Conservation (phyloP, 371 early-diverging fungal genomes). For the Actinomortierella wolfii region DNA sequence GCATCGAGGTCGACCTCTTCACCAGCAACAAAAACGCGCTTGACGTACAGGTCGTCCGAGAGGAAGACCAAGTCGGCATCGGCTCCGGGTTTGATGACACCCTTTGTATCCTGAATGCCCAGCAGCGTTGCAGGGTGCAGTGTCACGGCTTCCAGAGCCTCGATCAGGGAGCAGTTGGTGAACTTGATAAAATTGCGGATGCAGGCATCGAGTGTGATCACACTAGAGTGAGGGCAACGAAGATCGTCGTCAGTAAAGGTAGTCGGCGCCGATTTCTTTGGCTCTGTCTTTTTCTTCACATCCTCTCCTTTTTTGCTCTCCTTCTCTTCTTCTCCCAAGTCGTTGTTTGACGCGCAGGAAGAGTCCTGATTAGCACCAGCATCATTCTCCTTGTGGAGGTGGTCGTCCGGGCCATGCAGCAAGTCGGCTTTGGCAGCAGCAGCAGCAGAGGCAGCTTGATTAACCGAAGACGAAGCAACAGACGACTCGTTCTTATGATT, state of each 20-base stretch:
- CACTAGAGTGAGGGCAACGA: conserved; percentile 50
- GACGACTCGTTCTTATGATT: too few species aligned
- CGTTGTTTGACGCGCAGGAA: too few species aligned
- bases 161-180: conserved; percentile 78
- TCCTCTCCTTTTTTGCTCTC: too few species aligned
- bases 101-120: conserved; percentile 75
- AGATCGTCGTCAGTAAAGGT: conserved; percentile 10
- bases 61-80: conserved; percentile 85
- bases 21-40: conserved; percentile 77
- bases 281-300: too few species aligned
- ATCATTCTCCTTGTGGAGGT: too few species aligned
- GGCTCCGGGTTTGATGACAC: conserved; percentile 74
- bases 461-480: too few species aligned
- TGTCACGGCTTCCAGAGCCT: conserved; percentile 87
- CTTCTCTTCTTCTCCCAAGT: too few species aligned
- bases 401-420: too few species aligned
- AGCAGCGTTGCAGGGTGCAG: conserved; percentile 80
- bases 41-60: conserved; percentile 68
- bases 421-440: too few species aligned
- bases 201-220: conserved; percentile 74
- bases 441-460: too few species aligned
- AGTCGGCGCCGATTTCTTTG: too few species aligned
- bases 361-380: too few species aligned
- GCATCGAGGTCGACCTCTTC: conserved; percentile 61
- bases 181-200: conserved; percentile 81